These are phyloP conservation scores for Syzygium aqueum DNA, from an alignment of 345 rosid genomes.

Conservation along the genomic window DNA sequence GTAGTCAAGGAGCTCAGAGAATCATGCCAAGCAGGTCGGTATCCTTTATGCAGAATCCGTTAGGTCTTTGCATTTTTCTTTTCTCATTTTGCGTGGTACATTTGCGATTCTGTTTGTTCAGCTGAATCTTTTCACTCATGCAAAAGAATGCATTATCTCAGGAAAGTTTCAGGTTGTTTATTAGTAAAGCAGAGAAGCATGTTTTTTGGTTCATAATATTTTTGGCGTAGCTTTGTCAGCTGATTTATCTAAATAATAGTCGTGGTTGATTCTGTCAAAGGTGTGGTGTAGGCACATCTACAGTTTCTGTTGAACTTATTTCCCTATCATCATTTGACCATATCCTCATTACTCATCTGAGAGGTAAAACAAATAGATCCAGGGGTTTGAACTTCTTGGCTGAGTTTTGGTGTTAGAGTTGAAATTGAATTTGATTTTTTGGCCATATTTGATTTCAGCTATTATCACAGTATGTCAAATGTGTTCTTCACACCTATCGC, in stretches of 20 bases:
- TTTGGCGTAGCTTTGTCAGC: not conserved
- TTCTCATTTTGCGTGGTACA: not conserved
- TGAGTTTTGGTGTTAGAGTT: not conserved
- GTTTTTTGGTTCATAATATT: not conserved
- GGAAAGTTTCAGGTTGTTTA: not conserved
- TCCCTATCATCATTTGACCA: not conserved
- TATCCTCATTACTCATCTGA: not conserved
- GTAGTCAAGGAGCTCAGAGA: constrained; percentile 66
- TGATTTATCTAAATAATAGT: not conserved
- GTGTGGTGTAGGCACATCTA: not conserved
- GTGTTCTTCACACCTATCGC: not conserved
- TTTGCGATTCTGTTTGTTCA: not conserved
- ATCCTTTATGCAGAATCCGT: not conserved
- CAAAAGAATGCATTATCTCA: not conserved
- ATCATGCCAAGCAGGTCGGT: constrained; percentile 41
- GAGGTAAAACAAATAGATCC: not conserved
- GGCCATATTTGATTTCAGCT: not conserved
- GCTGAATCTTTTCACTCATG: not conserved
- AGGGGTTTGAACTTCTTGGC: not conserved
- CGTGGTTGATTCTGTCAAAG: not conserved
- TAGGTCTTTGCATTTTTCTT: not conserved
- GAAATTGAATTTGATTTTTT: not conserved
- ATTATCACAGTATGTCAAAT: not conserved
- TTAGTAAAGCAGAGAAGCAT: not conserved
- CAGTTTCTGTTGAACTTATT: not conserved